Percentiles rank a stretch among this genome's conserved stretches.
These are phyloP conservation scores for Epichloe hybrida DNA, from an alignment of 2,329 filamentous ascomycete genomes.

Conservation along the genomic window DNA sequence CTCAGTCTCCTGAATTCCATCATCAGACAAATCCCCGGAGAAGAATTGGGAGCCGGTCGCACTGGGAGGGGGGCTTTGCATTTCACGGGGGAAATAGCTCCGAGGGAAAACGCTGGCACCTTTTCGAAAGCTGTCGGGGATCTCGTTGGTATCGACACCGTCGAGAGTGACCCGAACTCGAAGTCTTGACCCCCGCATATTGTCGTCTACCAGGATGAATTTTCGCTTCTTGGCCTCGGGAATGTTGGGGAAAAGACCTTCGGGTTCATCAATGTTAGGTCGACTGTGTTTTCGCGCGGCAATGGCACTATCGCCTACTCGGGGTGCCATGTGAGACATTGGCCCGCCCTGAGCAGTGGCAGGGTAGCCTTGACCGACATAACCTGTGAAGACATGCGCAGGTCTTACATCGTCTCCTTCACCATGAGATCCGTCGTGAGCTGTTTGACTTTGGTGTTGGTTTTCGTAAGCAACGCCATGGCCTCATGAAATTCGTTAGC, in stretches of 20 bases:
- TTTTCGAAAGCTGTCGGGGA: conserved; percentile 89
- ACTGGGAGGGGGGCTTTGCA: conserved; percentile 76
- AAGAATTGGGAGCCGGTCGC: conserved; percentile 66
- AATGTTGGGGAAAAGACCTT: conserved; percentile 72
- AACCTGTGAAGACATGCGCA: conserved; percentile 60
- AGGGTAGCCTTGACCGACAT: conserved; percentile 47
- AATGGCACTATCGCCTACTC: conserved; percentile 19
- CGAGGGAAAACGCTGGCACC: conserved; percentile 80
- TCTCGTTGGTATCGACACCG: conserved; percentile 84
- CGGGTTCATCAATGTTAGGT: conserved; percentile 44
- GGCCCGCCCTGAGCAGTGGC: conserved; percentile 35
- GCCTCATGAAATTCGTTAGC: conserved; percentile 26
- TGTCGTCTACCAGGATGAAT: conserved; percentile 91
- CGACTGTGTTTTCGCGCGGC: conserved; percentile 22
- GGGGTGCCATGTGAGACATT: conserved; percentile 47
- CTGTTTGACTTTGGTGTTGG: conserved; percentile 47
- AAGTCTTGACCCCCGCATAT: conserved; percentile 61
- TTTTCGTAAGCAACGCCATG: conserved; percentile 49
- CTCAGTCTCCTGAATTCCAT: conserved; percentile 38
- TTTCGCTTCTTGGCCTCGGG: conserved; percentile 87
- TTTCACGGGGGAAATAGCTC: conserved; percentile 83
- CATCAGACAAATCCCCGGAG: conserved; percentile 47
- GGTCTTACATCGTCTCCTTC: conserved; percentile 55
- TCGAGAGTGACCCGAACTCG: conserved; percentile 89
- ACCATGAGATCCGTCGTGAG: conserved; percentile 32